phyloP scores from a whole-genome alignment of 169 alveolate genomes.

The Neospora caninum region DNA sequence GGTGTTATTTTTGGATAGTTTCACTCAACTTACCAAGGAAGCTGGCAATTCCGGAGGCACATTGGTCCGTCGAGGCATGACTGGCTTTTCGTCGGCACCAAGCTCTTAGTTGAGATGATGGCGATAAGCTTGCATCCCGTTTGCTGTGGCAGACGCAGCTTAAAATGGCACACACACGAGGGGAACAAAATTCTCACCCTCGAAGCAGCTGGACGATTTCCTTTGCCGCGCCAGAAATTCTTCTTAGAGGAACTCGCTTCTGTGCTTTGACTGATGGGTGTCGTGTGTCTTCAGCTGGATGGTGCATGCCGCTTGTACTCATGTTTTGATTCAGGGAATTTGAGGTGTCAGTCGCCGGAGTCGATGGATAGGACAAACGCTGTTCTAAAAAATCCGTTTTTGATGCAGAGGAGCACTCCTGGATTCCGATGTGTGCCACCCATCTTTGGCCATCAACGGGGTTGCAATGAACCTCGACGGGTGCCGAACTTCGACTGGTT shows the following conservation, averaged over 20 bases:
- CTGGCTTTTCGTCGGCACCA: neutral
- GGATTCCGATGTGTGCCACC: no score
- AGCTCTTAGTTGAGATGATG: neutral
- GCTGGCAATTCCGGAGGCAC: constrained; percentile 29
- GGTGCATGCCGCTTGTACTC: no score
- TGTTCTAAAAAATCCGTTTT: no score
- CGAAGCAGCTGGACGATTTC: constrained; percentile 8
- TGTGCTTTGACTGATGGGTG: neutral
- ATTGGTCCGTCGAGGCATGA: constrained; percentile 1
- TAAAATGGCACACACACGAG: neutral
- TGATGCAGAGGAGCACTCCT: no score
- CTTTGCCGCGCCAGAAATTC: neutral
- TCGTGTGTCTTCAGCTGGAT: no score
- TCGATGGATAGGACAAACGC: no score
- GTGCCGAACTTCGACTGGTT: neutral
- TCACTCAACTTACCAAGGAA: constrained; percentile 5
- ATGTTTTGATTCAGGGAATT: no score
- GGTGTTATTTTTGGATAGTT: neutral
- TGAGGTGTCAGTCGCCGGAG: no score
- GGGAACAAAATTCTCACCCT: neutral
- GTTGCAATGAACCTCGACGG: neutral
- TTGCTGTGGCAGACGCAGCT: neutral
- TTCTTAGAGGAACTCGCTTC: neutral
- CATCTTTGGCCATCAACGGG: no score
- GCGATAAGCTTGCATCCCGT: neutral